Base-by-base conservation (phyloP, 306 rosid genomes). In the Vigna nakashimae region DNA sequence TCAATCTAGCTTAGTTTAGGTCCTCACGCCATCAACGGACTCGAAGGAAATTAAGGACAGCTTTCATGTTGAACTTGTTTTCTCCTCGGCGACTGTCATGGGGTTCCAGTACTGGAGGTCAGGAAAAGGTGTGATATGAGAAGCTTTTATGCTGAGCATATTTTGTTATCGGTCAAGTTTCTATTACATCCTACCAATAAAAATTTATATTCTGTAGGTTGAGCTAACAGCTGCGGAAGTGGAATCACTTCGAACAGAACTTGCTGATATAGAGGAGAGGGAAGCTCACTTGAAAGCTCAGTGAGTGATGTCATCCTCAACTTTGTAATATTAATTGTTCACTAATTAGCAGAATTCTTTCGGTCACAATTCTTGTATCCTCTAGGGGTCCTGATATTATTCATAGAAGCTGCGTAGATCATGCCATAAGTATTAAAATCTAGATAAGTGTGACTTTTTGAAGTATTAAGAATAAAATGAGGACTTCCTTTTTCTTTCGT, bases 271-370 rank as follows among this genome's bases (percentile, higher is more conserved):
- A 85, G 99, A 89, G 82, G 98, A 95, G 88, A 93, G 86, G 80
- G 98, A 95, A 86, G 91, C 99, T 74, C 93, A 88, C 83, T 85
- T 89, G 69, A 95, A 87, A 86, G 98, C 98, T 82, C 97, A 78
- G 98, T 95, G 89, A 89, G 98, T 88, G 58, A 57, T 81, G 98
- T 88, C 55, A 62, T 81, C 45, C 59, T 17, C 80, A 76, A 60
- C 8, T 38, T 71, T 75, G 46, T 55, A 69, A 65, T 69, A 12
- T 77, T 49, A 71, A 66, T 16, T 45, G 46, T 32, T 74, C 36
- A 46, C 66, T 17, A 26, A 14, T 79, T 18, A 40, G 49, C 59
- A 42, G 9, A 55, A 62, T 67, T 64, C 63, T 69, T 80, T 15
- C 45, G 22, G 24, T 65, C 66, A 17, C 22, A 69, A 68, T 69